Evolutionary conservation across 129 eudicot genomes (phyloP).

Genomic region (Chrysanthemum makinoi): DNA sequence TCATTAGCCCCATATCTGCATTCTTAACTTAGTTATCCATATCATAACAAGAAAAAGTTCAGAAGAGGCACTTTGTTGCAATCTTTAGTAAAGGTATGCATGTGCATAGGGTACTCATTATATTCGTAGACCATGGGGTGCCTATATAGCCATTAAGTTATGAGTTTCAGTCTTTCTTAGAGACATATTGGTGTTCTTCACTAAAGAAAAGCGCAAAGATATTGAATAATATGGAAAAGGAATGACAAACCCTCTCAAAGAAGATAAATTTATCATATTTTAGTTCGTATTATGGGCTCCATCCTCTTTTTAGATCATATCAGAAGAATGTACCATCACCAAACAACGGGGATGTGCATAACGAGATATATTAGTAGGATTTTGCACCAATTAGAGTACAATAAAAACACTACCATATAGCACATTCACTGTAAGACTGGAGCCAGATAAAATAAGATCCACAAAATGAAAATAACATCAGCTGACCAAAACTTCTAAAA

Average conservation of each 20-base stretch:
- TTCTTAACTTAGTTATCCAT: background rate
- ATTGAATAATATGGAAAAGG: no score
- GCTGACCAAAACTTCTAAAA: conserved; percentile 3
- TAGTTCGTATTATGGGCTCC: no score
- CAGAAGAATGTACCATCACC: no score
- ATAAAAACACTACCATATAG: background rate
- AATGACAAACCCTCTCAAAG: no score
- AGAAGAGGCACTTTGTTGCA: no score
- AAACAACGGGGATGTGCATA: no score
- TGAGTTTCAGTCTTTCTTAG: background rate
- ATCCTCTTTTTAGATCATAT: no score
- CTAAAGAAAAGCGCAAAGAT: no score
- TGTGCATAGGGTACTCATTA: no score
- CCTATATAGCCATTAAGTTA: background rate
- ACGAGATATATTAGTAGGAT: background rate
- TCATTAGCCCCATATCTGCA: background rate
- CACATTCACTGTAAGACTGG: background rate
- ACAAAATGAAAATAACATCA: conserved; percentile 6
- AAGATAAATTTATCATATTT: no score
- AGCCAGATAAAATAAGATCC: background rate
- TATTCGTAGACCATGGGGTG: background rate
- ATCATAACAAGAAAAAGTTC: background rate
- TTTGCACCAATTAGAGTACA: background rate
- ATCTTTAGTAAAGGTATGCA: no score
- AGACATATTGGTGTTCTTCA: background rate